Evolutionary conservation across 768 basidiomycete species (phyloP).

Genomic region (Tephrocybe rancida): DNA sequence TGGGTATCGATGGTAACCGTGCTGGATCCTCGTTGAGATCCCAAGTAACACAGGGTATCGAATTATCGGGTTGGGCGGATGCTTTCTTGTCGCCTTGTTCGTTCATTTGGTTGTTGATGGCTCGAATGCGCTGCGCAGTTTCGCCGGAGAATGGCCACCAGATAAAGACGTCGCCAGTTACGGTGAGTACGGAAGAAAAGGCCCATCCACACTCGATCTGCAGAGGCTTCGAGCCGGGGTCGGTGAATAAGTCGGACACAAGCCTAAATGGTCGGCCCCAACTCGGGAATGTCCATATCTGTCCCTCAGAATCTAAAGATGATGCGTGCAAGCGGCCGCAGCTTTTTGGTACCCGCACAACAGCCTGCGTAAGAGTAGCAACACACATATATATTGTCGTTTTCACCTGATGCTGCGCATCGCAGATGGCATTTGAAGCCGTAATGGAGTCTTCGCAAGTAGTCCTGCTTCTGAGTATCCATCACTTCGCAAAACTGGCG

Average conservation of each 20-base stretch:
- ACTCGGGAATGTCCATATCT: conserved; percentile 74
- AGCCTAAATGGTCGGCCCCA: conserved; percentile 83
- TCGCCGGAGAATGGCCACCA: conserved; percentile 68
- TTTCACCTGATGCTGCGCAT: conserved; percentile 68
- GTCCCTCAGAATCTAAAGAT: conserved; percentile 57
- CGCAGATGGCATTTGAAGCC: conserved; percentile 56
- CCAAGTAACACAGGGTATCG: conserved; percentile 68
- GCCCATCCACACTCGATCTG: conserved; percentile 84
- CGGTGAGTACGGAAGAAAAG: conserved; percentile 75
- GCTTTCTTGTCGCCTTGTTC: conserved; percentile 36
- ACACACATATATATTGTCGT: background rate
- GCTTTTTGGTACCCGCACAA: conserved; percentile 36
- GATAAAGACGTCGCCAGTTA: conserved; percentile 70
- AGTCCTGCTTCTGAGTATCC: conserved; percentile 61
- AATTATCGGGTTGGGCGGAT: conserved; percentile 32
- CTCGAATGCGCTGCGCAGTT: conserved; percentile 37
- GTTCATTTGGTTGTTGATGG: conserved; percentile 50
- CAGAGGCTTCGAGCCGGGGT: conserved; percentile 41
- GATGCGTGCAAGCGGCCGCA: conserved; percentile 79
- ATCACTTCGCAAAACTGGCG: conserved; percentile 42
- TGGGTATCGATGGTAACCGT: conserved; percentile 60
- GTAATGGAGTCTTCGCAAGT: conserved; percentile 53
- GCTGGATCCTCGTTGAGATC: conserved; percentile 54
- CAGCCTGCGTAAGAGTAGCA: conserved; percentile 1
- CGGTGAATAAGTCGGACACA: conserved; percentile 46